Evolutionary conservation across 1,284 basidiomycete species (phyloP), one percentile per base, ranked within the genome.

Genomic region (Porodaedalea pini): DNA sequence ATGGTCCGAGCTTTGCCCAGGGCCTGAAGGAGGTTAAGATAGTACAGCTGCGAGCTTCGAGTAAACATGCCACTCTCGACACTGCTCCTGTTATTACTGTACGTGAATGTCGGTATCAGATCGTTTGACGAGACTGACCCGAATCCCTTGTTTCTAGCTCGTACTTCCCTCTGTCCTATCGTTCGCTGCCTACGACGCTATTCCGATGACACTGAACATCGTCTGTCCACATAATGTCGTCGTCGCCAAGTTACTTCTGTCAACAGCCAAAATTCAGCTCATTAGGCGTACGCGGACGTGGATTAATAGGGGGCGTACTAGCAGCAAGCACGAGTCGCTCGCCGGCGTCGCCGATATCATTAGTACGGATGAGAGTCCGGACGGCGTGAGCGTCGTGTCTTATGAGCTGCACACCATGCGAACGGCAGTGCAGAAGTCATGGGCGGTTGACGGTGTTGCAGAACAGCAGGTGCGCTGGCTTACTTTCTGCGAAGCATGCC

Each of bases 141-240:
- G 40, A 40, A 48, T 53, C 11, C 47, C 49, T 39, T 25, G 44
- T 51, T 32, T 19, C 36, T 21, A 79, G 78, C 63, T 77, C 29
- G 72, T 72, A 4, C 57, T 78, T 49, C 75, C 77, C 4, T 61
- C 68, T 19, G 68, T 69, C 10, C 62, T 66, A 48, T 70, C 66
- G 23, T 77, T 72, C 63, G 65, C 75, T 23, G 74, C 78, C 2
- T 76, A 78, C 13, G 72, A 75, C 57, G 62, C 62, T 13, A 72
- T 80, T 50, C 75, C 75, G 4, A 66, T 78, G 34, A 70, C 67
- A 39, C 53, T 78, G 29, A 72, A 67, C 50, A 67, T 78, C 19
- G 65, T 69, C n/a, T 75, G 72, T 44, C 69, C 67, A 0, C 60
- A 67, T 4, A 67, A 73, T 10, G 76, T 76, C 5, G 71, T 70